Evolutionary conservation across 2,329 filamentous ascomycete species (phyloP).

Genomic region (Nannizziopsis arthrosporioides): DNA sequence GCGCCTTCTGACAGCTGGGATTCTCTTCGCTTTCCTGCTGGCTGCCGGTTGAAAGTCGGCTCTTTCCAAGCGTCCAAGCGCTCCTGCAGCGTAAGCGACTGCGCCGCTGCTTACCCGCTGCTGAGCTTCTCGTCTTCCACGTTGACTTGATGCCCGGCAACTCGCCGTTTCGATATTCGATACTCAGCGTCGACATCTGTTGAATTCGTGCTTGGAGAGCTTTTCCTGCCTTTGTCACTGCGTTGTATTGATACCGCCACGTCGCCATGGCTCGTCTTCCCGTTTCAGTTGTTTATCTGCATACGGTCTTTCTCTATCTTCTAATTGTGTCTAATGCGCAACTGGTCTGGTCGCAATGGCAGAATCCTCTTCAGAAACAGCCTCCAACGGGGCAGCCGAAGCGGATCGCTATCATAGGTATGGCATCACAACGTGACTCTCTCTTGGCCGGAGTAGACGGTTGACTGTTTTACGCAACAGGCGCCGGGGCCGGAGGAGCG

Average conservation of each 20-base stretch:
- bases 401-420: slow-evolving; percentile 14
- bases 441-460: neutral
- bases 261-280: slow-evolving; percentile 1
- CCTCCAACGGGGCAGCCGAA: slow-evolving; percentile 5
- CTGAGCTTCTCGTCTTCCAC: too few species aligned
- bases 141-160: too few species aligned
- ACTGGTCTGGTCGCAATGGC: slow-evolving; percentile 9
- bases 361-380: slow-evolving; percentile 9
- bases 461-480: slow-evolving; percentile 35
- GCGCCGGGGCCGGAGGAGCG: slow-evolving; percentile 78
- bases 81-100: too few species aligned
- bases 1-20: too few species aligned
- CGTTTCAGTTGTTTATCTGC: neutral
- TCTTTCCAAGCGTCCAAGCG: too few species aligned
- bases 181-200: neutral
- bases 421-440: neutral
- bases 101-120: too few species aligned
- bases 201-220: neutral
- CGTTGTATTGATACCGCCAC: slow-evolving; percentile 6
- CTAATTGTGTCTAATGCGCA: slow-evolving; percentile 6
- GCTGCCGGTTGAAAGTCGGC: too few species aligned
- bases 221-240: neutral
- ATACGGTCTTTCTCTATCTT: slow-evolving; percentile 2
- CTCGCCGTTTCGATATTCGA: neutral
- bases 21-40: too few species aligned